These are phyloP conservation scores for Graphium sp. DNA, from an alignment of 2,329 filamentous ascomycete genomes.

Conservation along the genomic window DNA sequence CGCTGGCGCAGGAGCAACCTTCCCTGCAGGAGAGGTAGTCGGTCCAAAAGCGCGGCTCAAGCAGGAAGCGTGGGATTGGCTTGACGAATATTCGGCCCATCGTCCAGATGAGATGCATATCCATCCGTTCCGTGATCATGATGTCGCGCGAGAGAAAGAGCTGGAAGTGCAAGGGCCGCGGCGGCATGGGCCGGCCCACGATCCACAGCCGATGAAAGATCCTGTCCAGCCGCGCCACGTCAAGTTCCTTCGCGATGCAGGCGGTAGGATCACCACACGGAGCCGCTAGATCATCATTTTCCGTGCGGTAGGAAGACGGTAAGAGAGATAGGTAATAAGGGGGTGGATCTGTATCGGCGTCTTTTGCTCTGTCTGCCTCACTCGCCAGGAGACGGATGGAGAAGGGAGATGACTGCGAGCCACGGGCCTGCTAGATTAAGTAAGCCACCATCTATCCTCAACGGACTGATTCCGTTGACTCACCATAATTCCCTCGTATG, in stretches of 20 bases:
- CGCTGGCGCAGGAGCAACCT: too few relatives aligned
- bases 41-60: slow-evolving; percentile 8
- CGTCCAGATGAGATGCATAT: slow-evolving; percentile 14
- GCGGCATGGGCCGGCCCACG: slow-evolving; percentile 10
- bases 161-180: slow-evolving; percentile 11
- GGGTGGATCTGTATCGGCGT: too few relatives aligned
- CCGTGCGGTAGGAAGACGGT: slow-evolving; percentile 20
- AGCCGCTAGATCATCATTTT: slow-evolving; percentile 5
- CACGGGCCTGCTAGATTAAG: too few relatives aligned
- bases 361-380: too few relatives aligned
- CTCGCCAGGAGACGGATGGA: too few relatives aligned
- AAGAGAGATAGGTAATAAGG: slow-evolving; percentile 6
- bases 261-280: slow-evolving; percentile 1
- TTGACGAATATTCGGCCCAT: slow-evolving; percentile 14
- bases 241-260: slow-evolving; percentile 6
- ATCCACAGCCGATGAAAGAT: slow-evolving; percentile 11
- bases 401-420: too few relatives aligned
- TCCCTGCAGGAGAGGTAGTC: slow-evolving; percentile 8
- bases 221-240: slow-evolving; percentile 4
- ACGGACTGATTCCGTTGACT: too few relatives aligned
- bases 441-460: too few relatives aligned
- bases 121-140: slow-evolving; percentile 13
- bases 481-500: too few relatives aligned
- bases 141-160: slow-evolving; percentile 10
- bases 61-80: slow-evolving; percentile 16